Percentiles rank a stretch among this genome's conserved stretches.
Evolutionary conservation across 1,284 basidiomycete species (phyloP).

Genomic region (Paramarasmius palmivorus): DNA sequence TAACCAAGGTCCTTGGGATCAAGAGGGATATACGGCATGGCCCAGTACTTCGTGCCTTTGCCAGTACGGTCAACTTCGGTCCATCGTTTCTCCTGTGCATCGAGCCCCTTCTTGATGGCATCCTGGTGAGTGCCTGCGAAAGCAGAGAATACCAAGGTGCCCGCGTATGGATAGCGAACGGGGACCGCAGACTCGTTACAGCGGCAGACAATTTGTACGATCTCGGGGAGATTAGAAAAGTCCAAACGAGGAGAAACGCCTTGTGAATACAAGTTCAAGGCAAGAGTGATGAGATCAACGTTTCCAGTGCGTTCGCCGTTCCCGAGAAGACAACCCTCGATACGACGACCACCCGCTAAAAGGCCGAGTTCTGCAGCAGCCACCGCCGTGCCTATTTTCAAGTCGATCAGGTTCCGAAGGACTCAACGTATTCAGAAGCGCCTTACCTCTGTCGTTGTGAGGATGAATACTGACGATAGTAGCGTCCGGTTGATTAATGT

Average conservation of each 20-base stretch:
- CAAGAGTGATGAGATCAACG: slow-evolving; percentile 89
- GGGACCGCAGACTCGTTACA: slow-evolving; percentile 90
- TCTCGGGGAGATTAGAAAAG: slow-evolving; percentile 79
- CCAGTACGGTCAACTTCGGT: slow-evolving; percentile 47
- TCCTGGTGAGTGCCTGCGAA: slow-evolving; percentile 93
- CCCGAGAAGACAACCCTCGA: slow-evolving; percentile 89
- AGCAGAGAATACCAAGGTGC: slow-evolving; percentile 90
- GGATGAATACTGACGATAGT: slow-evolving; percentile 84
- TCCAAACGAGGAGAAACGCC: slow-evolving; percentile 81
- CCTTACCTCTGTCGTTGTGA: slow-evolving; percentile 82
- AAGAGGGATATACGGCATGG: slow-evolving; percentile 88
- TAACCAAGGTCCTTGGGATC: slow-evolving; percentile 89
- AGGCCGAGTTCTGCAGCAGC: slow-evolving; percentile 86
- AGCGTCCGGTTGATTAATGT: slow-evolving; percentile 78
- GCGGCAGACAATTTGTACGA: slow-evolving; percentile 82
- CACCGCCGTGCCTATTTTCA: slow-evolving; percentile 67
- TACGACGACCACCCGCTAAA: slow-evolving; percentile 84
- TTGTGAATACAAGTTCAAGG: slow-evolving; percentile 88
- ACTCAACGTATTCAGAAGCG: background rate
- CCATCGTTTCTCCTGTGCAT: slow-evolving; percentile 61
- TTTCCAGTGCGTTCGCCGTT: slow-evolving; percentile 94
- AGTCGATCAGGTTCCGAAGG: background rate
- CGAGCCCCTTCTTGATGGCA: slow-evolving; percentile 93
- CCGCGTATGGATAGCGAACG: slow-evolving; percentile 87
- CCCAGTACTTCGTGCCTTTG: slow-evolving; percentile 64